Percentiles rank a stretch among this genome's conserved stretches.
Evolutionary conservation across 2,329 filamentous ascomycete species (phyloP).

Genomic region (Fusarium vanettenii): DNA sequence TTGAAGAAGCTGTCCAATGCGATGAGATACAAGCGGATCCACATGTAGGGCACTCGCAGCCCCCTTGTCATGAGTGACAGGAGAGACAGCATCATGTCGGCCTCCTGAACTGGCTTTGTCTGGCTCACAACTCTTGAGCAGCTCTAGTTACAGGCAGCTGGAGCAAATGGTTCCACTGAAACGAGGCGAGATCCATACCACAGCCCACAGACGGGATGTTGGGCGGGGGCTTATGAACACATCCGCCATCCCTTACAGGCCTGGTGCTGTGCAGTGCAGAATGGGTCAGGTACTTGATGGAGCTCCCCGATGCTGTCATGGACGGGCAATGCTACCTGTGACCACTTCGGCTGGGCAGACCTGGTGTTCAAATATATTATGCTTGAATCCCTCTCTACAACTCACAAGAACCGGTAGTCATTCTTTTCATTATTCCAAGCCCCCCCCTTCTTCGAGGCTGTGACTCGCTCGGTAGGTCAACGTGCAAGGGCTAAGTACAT

Average conservation of each 20-base stretch:
- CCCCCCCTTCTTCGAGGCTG: constrained; percentile 3
- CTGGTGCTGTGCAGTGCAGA: background rate
- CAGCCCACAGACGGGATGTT: constrained; percentile 2
- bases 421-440: background rate
- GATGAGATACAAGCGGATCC: constrained; percentile 6
- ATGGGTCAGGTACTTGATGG: background rate
- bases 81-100: background rate
- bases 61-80: background rate
- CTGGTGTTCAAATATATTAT: constrained; percentile 23
- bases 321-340: constrained; percentile 20
- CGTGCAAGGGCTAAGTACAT: constrained; percentile 1
- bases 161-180: constrained; percentile 16
- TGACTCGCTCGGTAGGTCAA: constrained; percentile 19
- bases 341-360: constrained; percentile 28
- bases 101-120: background rate
- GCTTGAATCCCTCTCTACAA: background rate
- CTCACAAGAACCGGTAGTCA: background rate
- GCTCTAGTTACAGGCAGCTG: background rate
- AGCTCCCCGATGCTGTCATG: constrained; percentile 32
- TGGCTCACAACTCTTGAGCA: background rate
- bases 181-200: constrained; percentile 27
- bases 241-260: constrained; percentile 26
- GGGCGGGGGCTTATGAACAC: constrained; percentile 6
- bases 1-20: background rate
- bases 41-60: constrained; percentile 25